phyloP scores from a whole-genome alignment of 495 filamentous ascomycete species.

The Talaromyces wortmannii region DNA sequence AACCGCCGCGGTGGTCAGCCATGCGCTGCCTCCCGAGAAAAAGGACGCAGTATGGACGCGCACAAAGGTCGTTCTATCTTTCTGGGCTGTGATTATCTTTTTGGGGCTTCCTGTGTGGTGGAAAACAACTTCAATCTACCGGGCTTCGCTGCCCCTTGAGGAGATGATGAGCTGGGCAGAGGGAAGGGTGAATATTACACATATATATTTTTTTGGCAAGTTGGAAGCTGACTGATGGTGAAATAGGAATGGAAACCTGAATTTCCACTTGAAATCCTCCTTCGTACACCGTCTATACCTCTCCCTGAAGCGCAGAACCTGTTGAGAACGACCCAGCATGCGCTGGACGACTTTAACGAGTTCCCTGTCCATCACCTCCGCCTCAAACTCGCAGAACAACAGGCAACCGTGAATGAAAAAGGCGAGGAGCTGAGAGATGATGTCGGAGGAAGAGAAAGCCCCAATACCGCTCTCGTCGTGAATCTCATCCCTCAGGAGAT shows the following conservation, averaged over 20 bases:
- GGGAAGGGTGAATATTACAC: conserved; percentile 59
- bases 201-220: not conserved
- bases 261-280: conserved; percentile 75
- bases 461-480: conserved; percentile 60
- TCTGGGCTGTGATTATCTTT: conserved; percentile 81
- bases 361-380: conserved; percentile 87
- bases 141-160: conserved; percentile 74
- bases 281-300: conserved; percentile 64
- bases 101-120: conserved; percentile 94
- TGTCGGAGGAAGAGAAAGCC: conserved; percentile 12
- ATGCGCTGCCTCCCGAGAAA: conserved; percentile 67
- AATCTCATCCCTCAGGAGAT: conserved; percentile 58
- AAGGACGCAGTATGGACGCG: conserved; percentile 60
- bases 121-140: conserved; percentile 91
- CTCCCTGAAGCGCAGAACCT: conserved; percentile 68
- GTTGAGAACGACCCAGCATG: conserved; percentile 78
- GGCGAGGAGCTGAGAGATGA: conserved; percentile 18
- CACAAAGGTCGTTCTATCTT: conserved; percentile 71
- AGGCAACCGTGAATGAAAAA: conserved; percentile 10
- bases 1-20: conserved; percentile 17
- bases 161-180: conserved; percentile 92
- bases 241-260: conserved; percentile 75
- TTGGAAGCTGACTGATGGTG: not conserved
- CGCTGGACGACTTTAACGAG: conserved; percentile 83
- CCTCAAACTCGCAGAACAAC: conserved; percentile 52